Base-by-base conservation (phyloP, 2,329 filamentous ascomycete species). In the Keithomyces neogunnii region DNA sequence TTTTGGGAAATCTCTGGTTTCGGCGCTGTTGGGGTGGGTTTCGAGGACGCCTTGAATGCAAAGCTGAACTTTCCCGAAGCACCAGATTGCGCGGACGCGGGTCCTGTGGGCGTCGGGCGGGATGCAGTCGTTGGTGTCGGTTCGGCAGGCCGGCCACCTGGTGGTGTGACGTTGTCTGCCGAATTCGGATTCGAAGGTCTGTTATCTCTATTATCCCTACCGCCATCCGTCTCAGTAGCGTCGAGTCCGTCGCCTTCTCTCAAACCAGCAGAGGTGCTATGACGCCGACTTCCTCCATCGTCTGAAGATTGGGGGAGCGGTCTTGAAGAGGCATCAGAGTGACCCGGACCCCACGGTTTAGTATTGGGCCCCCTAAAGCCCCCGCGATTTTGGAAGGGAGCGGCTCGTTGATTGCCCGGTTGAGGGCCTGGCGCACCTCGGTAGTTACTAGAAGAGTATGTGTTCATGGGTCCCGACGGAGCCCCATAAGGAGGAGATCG, bases 1-100 rank as follows among this genome's bases (percentile, higher is more conserved):
- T 84, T 85, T 57, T 82, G 79, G 0, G 82, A 84, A 49, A 85
- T 85, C 57, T 85, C 82, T 2, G 77, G 80, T 56, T 85, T 84
- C 3, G 81, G 81, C 10, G 74, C 73, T 7, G 81, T 70, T 11
- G 79, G 70, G 2, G 75, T 68, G 6, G 76, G 71, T 58, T 85
- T 85, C 9, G 75, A 77, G 42, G 86, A 80, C 8, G 84, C 80
- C 65, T 96, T 96, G 68, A 97, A 89, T 1, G 90, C 89, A 66
- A 97, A 97, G 65, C 89, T 95, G 62, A 96, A 95, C 69, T 92
- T 93, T 44, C 82, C 82, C 50, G 73, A 70, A 2, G 70, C 66
- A 13, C 66, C 66, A 3, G 71, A 69, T 35, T 76, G 71, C 10
- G 70, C 65, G 8, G 69, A 64, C n/a, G 78, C 73, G n/a, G 79